These are phyloP conservation scores for Alternaria triticina DNA, from an alignment of 2,329 filamentous ascomycete species.

Conservation along the genomic window DNA sequence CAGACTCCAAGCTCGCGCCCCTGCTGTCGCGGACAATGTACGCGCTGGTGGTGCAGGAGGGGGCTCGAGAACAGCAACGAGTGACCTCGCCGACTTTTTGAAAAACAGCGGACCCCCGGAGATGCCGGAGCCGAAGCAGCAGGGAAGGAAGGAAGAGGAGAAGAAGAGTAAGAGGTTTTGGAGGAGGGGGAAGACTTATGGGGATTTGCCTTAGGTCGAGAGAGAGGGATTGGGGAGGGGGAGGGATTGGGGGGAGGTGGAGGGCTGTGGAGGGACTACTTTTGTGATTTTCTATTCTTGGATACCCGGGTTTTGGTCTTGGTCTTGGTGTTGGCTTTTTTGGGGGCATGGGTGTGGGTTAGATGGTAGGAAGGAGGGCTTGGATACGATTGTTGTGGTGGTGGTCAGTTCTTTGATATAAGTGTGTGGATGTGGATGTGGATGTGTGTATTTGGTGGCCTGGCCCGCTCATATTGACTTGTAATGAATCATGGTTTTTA, in stretches of 20 bases:
- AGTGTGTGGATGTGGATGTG: neutral
- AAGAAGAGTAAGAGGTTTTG: slow-evolving; percentile 45
- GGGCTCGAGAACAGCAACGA: slow-evolving; percentile 44
- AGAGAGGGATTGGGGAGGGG: neutral
- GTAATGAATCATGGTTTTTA: neutral
- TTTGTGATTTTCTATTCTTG: neutral
- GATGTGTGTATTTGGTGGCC: neutral
- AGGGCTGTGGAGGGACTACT: too few species aligned
- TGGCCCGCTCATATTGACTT: neutral
- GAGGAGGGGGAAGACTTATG: slow-evolving; percentile 39
- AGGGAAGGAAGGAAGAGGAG: slow-evolving; percentile 37
- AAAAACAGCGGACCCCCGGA: slow-evolving; percentile 50
- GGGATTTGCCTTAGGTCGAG: slow-evolving; percentile 18
- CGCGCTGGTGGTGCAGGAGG: too few species aligned
- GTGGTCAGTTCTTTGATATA: neutral
- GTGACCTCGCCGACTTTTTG: slow-evolving; percentile 54
- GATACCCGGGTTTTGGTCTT: neutral
- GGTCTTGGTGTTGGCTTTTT: neutral
- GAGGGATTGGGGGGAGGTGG: neutral
- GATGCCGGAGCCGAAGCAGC: slow-evolving; percentile 10
- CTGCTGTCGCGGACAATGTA: slow-evolving; percentile 33
- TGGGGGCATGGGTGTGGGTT: neutral
- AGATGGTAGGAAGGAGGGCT: neutral
- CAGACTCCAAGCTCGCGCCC: slow-evolving; percentile 34
- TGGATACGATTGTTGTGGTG: neutral